Percentiles rank a stretch among this genome's conserved stretches.
Evolutionary conservation across 2,329 filamentous ascomycete species (phyloP).

Genomic region (Scedosporium aurantiacum): DNA sequence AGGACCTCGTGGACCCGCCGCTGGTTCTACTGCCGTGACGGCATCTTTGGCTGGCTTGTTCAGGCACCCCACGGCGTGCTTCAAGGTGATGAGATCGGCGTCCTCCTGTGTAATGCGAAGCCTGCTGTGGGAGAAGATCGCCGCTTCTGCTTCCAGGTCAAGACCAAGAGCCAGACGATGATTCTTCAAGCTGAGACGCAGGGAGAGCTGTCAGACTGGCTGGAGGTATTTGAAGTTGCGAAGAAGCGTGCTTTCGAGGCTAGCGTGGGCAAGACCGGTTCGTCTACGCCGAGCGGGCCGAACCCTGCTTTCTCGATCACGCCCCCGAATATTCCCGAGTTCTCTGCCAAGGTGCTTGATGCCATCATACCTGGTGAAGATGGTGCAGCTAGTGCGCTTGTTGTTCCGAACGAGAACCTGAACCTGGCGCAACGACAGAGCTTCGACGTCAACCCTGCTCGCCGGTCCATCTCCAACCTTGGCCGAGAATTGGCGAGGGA

Average conservation of each 20-base stretch:
- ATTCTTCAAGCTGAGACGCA: conserved; percentile 91
- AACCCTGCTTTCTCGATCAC: conserved; percentile 87
- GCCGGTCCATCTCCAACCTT: conserved; percentile 45
- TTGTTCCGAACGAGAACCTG: conserved; percentile 26
- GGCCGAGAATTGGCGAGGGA: conserved; percentile 39
- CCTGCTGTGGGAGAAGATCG: conserved; percentile 87
- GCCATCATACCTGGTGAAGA: conserved; percentile 36
- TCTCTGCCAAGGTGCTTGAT: conserved; percentile 69
- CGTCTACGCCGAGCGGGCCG: conserved; percentile 33
- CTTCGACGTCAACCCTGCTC: conserved; percentile 51
- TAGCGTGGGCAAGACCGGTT: conserved; percentile 42
- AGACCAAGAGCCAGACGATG: conserved; percentile 88
- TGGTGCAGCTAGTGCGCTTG: conserved; percentile 27
- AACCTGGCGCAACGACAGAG: conserved; percentile 49
- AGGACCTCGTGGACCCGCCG: conserved; percentile 80
- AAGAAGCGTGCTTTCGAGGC: conserved; percentile 86
- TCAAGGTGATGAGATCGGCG: conserved; percentile 91
- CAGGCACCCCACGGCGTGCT: conserved; percentile 79
- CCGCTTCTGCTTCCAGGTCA: conserved; percentile 95
- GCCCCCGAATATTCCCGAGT: conserved; percentile 77
- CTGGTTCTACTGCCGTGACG: conserved; percentile 94
- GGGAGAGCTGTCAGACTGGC: conserved; percentile 84
- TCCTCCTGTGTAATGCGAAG: conserved; percentile 84
- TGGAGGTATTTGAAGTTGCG: conserved; percentile 83
- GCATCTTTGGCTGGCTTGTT: conserved; percentile 90